Base-by-base conservation (phyloP, 768 basidiomycete genomes). In the Dioszegia hungarica region DNA sequence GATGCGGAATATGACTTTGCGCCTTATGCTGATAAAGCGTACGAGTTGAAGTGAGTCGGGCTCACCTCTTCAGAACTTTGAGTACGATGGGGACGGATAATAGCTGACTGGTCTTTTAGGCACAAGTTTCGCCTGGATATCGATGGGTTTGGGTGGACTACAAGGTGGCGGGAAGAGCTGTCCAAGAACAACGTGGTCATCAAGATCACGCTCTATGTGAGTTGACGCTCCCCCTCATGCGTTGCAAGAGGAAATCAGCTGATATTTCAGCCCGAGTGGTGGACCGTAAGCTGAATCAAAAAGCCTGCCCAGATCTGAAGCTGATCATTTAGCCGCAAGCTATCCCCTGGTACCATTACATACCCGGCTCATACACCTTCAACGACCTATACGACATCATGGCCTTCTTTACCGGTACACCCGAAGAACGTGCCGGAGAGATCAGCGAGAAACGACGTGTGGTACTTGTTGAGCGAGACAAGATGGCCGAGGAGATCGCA, bases 191-290 rank as follows among this genome's bases (percentile, higher is more conserved):
- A 45, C 29, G 59, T 60, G 3, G 37, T 60, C 1, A 34, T 60
- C 53, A 60, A 60, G 29, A 28, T 45, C 5, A 60, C 54, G 2
- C 10, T 60, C 10, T 54, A 55, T 43, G 59, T 60, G 41, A 41
- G 58, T 43, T 27, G n/a, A 9, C 20, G 1, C 1, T 41, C 1
- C 39, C 40, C 6, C 20, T 15, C 39, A 10, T 43, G n/a, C 5
- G 15, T 38, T 12, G 12, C 34, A n/a, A 9, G 15, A 39, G 15
- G 38, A 8, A 31, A 15, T 28, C n/a, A 41, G 57, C 51, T 59
- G 52, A 54, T 34, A 19, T 8, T 9, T 41, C 34, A 59, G 68
- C 70, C 53, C 63, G 73, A 67, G 33, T 76, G 56, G 57, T 59
- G 57, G 57, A 45, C 19, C 5, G 57, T 59, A 45, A 25, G 57